phyloP scores from a whole-genome alignment of 805 yeast genomes.

The Candida succiphila region DNA sequence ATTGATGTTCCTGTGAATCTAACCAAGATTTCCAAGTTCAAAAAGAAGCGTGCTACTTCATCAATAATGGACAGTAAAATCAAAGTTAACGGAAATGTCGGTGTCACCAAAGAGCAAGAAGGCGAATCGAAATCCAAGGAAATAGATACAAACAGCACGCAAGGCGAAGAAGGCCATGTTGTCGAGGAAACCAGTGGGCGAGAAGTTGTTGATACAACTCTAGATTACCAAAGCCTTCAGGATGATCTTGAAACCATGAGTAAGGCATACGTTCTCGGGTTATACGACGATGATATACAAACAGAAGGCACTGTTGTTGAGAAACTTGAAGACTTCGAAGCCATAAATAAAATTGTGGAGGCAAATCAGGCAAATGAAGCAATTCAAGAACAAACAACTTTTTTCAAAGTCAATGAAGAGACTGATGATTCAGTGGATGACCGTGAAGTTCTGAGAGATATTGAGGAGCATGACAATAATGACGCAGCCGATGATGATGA shows the following conservation, averaged over 20 bases:
- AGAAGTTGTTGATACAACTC: conserved; percentile 17
- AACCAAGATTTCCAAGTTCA: conserved; percentile 8
- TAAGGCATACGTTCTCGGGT: conserved; percentile 46
- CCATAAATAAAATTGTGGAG: conserved; percentile 38
- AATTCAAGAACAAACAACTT: conserved; percentile 5
- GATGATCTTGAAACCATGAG: conserved; percentile 49
- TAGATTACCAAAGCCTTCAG: conserved; percentile 32
- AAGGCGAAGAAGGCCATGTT: conserved; percentile 1
- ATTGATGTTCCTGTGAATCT: too few species aligned
- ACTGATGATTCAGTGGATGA: conserved; percentile 12
- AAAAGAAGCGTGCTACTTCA: not conserved
- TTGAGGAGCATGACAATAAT: conserved; percentile 26
- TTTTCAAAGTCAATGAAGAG: conserved; percentile 4
- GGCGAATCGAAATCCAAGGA: too few species aligned
- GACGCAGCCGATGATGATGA: conserved; percentile 18
- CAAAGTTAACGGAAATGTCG: not conserved
- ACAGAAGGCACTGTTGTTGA: conserved; percentile 49
- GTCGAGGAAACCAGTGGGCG: not conserved
- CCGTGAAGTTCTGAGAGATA: conserved; percentile 13
- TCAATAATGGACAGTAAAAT: not conserved
- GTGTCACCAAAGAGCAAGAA: too few species aligned
- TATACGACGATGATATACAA: conserved; percentile 50
- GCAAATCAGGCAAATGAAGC: conserved; percentile 12
- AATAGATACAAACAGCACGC: too few species aligned
- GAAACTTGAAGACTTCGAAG: conserved; percentile 42